These are phyloP conservation scores for Diversispora epigaea DNA, from an alignment of 192 early-diverging fungal genomes.

Conservation along the genomic window DNA sequence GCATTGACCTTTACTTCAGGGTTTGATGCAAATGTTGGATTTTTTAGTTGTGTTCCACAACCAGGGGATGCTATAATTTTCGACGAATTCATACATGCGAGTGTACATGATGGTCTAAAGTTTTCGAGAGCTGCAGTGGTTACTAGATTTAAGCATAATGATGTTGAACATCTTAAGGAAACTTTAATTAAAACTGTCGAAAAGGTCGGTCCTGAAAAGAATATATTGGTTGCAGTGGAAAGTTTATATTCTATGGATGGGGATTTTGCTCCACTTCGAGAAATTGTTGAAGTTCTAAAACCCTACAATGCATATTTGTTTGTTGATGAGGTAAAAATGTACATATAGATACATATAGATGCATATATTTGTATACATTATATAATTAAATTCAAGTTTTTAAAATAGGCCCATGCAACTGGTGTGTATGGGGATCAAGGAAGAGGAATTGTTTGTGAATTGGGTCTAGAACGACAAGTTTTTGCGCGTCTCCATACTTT, in stretches of 20 bases:
- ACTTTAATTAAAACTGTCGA: conserved; percentile 33
- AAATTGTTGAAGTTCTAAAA: conserved; percentile 58
- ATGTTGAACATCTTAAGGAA: conserved; percentile 53
- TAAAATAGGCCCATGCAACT: conserved; percentile 70
- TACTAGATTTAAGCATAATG: conserved; percentile 65
- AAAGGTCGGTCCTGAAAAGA: background rate
- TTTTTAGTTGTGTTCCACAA: conserved; percentile 68
- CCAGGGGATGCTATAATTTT: conserved; percentile 64
- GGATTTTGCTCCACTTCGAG: conserved; percentile 63
- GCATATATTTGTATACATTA: background rate
- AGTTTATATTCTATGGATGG: conserved; percentile 86
- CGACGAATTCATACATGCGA: conserved; percentile 78
- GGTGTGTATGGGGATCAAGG: conserved; percentile 70
- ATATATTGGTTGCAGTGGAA: conserved; percentile 73
- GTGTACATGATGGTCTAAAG: conserved; percentile 79
- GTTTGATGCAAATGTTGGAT: conserved; percentile 77
- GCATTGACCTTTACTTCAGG: conserved; percentile 84
- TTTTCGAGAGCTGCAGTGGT: conserved; percentile 48
- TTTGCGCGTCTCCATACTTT: conserved; percentile 83
- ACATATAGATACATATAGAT: background rate
- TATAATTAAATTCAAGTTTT: conserved; percentile 4
- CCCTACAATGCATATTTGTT: conserved; percentile 60
- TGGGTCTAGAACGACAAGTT: conserved; percentile 61
- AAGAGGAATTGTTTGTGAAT: conserved; percentile 61
- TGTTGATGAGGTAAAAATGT: conserved; percentile 70